A percentile compares a stretch with the other conserved stretches of the same genome.
phyloP scores from a whole-genome alignment of 176 grass and related monocot genomes.

The Neostapfia colusana region DNA sequence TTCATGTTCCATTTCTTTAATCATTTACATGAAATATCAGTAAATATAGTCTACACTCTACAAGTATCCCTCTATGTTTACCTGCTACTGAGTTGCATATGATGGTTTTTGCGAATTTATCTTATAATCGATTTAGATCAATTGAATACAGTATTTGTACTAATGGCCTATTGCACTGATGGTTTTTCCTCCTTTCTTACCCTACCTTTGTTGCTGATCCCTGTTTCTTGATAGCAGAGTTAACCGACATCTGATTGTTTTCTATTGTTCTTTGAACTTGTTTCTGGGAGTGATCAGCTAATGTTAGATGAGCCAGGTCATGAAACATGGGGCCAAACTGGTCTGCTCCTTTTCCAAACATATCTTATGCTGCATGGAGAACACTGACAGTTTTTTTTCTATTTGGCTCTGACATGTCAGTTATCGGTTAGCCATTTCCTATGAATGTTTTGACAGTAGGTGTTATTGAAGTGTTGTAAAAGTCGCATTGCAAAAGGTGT shows the following conservation, averaged over 20 bases:
- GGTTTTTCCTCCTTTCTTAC: not conserved
- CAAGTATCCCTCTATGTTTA: conserved; percentile 3
- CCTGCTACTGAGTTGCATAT: conserved; percentile 3
- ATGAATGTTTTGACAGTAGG: too few species aligned
- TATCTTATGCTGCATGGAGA: not conserved
- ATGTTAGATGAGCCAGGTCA: not conserved
- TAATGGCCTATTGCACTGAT: not conserved
- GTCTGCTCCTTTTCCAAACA: conserved; percentile 14
- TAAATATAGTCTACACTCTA: not conserved
- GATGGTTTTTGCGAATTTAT: conserved; percentile 13
- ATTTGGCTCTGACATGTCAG: conserved; percentile 12
- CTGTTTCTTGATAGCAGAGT: conserved; percentile 16
- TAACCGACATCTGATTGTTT: conserved; percentile 11
- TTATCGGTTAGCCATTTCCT: not conserved
- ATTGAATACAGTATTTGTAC: not conserved
- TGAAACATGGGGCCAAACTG: conserved; percentile 4
- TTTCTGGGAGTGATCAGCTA: conserved; percentile 18
- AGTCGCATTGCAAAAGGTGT: conserved; percentile 2
- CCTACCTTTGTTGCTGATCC: not conserved
- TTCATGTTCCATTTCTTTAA: conserved; percentile 23
- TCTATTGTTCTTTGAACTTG: conserved; percentile 22
- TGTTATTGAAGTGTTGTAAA: conserved; percentile 17
- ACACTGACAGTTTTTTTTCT: not conserved
- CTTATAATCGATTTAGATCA: conserved; percentile 10
- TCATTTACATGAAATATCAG: conserved; percentile 19